phyloP scores from a whole-genome alignment of 495 filamentous ascomycete species.

The Aspergillus incahuasiensis region DNA sequence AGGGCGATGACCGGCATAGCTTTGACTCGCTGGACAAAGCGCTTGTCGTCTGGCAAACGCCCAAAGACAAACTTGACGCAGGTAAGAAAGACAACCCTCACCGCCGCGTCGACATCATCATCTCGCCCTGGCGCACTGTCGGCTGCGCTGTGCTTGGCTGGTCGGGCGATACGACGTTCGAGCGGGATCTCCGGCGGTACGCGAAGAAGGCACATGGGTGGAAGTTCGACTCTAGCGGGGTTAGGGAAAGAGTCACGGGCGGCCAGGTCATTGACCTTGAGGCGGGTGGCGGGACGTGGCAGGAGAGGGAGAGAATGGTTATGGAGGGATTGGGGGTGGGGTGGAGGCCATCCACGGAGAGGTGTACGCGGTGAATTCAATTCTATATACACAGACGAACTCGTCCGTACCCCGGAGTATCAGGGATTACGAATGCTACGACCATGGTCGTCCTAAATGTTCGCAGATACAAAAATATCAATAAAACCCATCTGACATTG shows the following conservation, averaged over 20 bases:
- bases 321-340: slow-evolving; percentile 74
- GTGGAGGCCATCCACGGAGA: slow-evolving; percentile 67
- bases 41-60: slow-evolving; percentile 79
- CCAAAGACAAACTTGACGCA: background rate
- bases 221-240: slow-evolving; percentile 90
- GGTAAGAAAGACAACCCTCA: slow-evolving; percentile 52
- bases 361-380: slow-evolving; percentile 69
- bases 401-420: too few species aligned
- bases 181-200: slow-evolving; percentile 78
- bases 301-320: slow-evolving; percentile 72
- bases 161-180: slow-evolving; percentile 84
- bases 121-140: slow-evolving; percentile 79
- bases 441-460: too few species aligned
- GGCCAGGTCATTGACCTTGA: slow-evolving; percentile 63
- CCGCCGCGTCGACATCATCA: slow-evolving; percentile 88
- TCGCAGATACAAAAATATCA: too few species aligned
- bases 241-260: slow-evolving; percentile 62
- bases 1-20: slow-evolving; percentile 22
- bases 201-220: slow-evolving; percentile 66
- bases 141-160: slow-evolving; percentile 87
- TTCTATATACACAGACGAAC: too few species aligned
- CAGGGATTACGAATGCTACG: too few species aligned
- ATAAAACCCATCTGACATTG: too few species aligned
- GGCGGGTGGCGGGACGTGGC: slow-evolving; percentile 48
- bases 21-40: slow-evolving; percentile 91